Percentiles rank a stretch among this genome's conserved stretches.
phyloP scores from a whole-genome alignment of 106 monocot species.

The Xerophyta viscosa region DNA sequence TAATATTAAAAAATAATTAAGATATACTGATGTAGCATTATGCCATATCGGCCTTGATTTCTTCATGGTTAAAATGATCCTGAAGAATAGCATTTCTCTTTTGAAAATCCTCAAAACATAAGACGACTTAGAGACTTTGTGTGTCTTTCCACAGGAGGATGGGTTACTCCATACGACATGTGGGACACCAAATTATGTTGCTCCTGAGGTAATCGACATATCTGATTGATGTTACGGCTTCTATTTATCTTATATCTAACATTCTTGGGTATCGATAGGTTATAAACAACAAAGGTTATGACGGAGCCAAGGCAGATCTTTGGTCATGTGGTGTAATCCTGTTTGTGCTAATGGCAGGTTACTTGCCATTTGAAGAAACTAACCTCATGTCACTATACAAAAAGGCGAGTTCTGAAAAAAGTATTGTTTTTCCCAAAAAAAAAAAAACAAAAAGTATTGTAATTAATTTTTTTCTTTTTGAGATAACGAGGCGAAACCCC shows the following conservation, averaged over 20 bases:
- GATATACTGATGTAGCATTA: no score
- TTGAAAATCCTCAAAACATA: no score
- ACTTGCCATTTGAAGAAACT: slow-evolving; percentile 82
- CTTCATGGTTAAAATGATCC: no score
- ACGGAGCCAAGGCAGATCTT: slow-evolving; percentile 89
- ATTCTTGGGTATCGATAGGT: no score
- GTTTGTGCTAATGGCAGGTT: slow-evolving; percentile 87
- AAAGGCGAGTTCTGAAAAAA: slow-evolving; percentile 67
- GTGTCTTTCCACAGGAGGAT: slow-evolving; percentile 48
- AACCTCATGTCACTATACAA: slow-evolving; percentile 67
- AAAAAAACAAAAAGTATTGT: no score
- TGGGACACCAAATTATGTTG: slow-evolving; percentile 96
- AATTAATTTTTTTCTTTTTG: no score
- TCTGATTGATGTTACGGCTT: not conserved
- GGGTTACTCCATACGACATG: slow-evolving; percentile 91
- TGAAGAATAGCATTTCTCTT: no score
- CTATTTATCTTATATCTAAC: no score
- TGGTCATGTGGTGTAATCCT: slow-evolving; percentile 98
- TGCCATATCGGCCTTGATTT: no score
- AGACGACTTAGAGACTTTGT: not conserved
- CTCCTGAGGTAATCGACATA: slow-evolving; percentile 37
- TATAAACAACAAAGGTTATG: slow-evolving; percentile 86
- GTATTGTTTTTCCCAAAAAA: no score
- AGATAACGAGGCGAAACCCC: no score
- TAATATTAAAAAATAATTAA: no score